These are phyloP conservation scores for Solanum pennellii DNA, from an alignment of 257 asterid genomes.

Conservation along the genomic window DNA sequence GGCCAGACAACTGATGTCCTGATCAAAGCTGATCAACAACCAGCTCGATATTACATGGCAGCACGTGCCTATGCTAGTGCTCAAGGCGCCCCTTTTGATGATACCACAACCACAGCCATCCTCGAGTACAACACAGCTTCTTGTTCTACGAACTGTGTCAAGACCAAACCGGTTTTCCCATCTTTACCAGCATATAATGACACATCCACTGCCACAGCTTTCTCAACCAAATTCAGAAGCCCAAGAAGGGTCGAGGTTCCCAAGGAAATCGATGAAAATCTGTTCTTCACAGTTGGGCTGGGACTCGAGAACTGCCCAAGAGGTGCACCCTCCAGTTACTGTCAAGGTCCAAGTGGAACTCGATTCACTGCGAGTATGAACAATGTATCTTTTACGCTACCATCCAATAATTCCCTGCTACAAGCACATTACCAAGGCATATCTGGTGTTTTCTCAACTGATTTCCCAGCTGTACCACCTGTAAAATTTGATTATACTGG, in stretches of 20 bases:
- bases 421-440: conserved; percentile 68
- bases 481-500: conserved; percentile 70
- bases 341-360: conserved; percentile 89
- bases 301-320: conserved; percentile 62
- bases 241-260: conserved; percentile 47
- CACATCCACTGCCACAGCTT: conserved; percentile 67
- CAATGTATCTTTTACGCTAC: conserved; percentile 74
- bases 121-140: conserved; percentile 50
- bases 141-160: conserved; percentile 30
- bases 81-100: conserved; percentile 72
- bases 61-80: conserved; percentile 87
- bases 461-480: conserved; percentile 67
- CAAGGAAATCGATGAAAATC: conserved; percentile 51
- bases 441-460: conserved; percentile 71
- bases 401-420: conserved; percentile 57
- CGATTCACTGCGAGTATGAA: conserved; percentile 89
- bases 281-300: conserved; percentile 65
- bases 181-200: conserved; percentile 66
- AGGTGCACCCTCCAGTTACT: conserved; percentile 29
- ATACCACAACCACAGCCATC: conserved; percentile 89
- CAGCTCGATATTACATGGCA: conserved; percentile 62
- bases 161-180: conserved; percentile 33
- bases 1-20: conserved; percentile 95
- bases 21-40: conserved; percentile 54
- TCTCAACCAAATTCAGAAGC: conserved; percentile 67